phyloP scores from a whole-genome alignment of 495 filamentous ascomycete species.

The Sporormia fimetaria region DNA sequence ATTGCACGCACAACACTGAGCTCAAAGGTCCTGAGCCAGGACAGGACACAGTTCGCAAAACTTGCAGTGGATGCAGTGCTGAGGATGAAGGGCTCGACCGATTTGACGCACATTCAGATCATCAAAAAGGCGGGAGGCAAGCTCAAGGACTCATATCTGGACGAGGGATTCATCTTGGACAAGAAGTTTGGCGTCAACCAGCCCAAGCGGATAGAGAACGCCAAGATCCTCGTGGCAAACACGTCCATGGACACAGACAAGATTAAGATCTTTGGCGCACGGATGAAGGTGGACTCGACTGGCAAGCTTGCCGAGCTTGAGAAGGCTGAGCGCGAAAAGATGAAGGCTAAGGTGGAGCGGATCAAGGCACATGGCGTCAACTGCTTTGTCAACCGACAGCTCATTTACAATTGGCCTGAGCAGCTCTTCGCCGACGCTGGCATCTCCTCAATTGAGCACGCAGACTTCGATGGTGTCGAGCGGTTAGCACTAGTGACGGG shows the following conservation, averaged over 20 bases:
- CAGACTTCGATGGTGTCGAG: constrained; percentile 97
- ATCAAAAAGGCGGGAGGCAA: constrained; percentile 99
- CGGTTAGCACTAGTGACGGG: constrained; percentile 88
- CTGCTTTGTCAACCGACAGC: constrained; percentile 97
- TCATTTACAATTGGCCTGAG: constrained; percentile 99
- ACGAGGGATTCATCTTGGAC: constrained; percentile 96
- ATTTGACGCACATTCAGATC: constrained; percentile 95
- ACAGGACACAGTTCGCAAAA: constrained; percentile 80
- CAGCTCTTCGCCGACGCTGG: constrained; percentile 96
- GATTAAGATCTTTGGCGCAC: constrained; percentile 97
- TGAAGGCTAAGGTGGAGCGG: constrained; percentile 96
- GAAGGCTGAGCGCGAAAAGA: constrained; percentile 96
- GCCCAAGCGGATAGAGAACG: constrained; percentile 92
- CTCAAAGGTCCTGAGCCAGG: constrained; percentile 93
- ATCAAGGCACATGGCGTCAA: constrained; percentile 99
- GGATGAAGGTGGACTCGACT: constrained; percentile 88
- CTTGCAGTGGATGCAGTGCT: constrained; percentile 90
- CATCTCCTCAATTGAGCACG: constrained; percentile 97
- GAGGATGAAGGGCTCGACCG: constrained; percentile 78
- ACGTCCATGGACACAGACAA: constrained; percentile 99
- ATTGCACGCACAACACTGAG: constrained; percentile 95
- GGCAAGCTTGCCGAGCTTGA: constrained; percentile 94
- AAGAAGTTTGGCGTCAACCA: constrained; percentile 99
- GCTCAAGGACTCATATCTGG: constrained; percentile 90
- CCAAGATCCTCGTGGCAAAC: constrained; percentile 94